Percentiles rank a stretch among this genome's conserved stretches.
phyloP scores from a whole-genome alignment of 352 stramenopile species.

The Pythium phragmiticola region DNA sequence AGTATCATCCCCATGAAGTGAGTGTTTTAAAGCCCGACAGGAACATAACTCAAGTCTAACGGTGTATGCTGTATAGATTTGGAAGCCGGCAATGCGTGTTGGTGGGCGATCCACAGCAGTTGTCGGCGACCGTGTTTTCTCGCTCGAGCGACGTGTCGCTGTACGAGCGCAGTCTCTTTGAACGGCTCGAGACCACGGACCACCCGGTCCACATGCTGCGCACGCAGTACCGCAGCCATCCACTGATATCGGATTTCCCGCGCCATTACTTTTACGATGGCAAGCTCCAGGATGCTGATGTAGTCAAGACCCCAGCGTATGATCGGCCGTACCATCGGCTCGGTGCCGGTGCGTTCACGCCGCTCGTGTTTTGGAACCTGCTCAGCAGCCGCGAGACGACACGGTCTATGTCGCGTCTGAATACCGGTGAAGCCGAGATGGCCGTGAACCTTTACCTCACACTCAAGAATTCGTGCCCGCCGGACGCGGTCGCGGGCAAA shows the following conservation, averaged over 20 bases:
- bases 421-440: constrained; percentile 78
- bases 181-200: constrained; percentile 85
- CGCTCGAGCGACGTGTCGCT: constrained; percentile 79
- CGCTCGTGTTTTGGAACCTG: constrained; percentile 87
- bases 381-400: constrained; percentile 73
- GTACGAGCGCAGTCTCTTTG: constrained; percentile 92
- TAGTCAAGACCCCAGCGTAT: constrained; percentile 64
- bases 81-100: constrained; percentile 90
- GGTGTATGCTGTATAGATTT: constrained; percentile 45
- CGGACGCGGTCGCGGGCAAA: constrained; percentile 70
- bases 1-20: constrained; percentile 91
- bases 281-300: constrained; percentile 82
- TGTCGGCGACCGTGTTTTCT: constrained; percentile 93
- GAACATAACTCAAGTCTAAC: constrained; percentile 8
- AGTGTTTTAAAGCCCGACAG: neutral
- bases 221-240: constrained; percentile 86
- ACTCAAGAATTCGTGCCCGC: constrained; percentile 80
- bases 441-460: constrained; percentile 88
- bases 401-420: constrained; percentile 79
- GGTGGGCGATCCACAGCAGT: constrained; percentile 92
- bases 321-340: constrained; percentile 79
- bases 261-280: constrained; percentile 84
- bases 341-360: constrained; percentile 58
- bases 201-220: constrained; percentile 90
- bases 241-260: constrained; percentile 81